Evolutionary conservation across 345 rosid genomes (phyloP).

Genomic region (Ceriops tagal): DNA sequence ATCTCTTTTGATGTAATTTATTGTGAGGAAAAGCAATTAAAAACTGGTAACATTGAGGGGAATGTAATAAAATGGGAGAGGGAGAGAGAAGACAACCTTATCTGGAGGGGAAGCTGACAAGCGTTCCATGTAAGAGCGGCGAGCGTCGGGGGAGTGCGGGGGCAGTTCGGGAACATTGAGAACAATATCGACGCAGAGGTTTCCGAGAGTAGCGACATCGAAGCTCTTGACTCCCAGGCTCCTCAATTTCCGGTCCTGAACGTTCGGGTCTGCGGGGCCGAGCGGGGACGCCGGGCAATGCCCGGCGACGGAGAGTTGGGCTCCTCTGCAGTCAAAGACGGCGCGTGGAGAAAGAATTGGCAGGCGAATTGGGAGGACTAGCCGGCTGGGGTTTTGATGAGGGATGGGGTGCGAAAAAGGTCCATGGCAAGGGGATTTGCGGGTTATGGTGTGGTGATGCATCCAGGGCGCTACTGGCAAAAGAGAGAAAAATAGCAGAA

Average conservation of each 20-base stretch:
- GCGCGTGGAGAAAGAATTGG: neutral
- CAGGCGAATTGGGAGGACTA: conserved; percentile 22
- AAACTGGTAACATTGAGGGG: too few species aligned
- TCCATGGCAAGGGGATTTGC: conserved; percentile 35
- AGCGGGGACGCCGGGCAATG: conserved; percentile 24
- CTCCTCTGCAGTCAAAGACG: conserved; percentile 27
- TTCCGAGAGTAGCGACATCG: conserved; percentile 84
- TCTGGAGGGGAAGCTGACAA: conserved; percentile 78
- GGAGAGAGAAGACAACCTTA: conserved; percentile 45
- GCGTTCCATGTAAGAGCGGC: conserved; percentile 65
- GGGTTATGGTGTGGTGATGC: conserved; percentile 48
- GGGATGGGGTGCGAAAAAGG: conserved; percentile 15
- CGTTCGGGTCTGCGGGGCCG: conserved; percentile 17
- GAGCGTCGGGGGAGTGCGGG: conserved; percentile 48
- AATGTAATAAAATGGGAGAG: too few species aligned
- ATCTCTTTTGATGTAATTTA: neutral
- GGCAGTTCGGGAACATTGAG: conserved; percentile 81
- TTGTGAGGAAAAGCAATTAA: too few species aligned
- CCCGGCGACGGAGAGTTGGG: conserved; percentile 31
- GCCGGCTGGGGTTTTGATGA: conserved; percentile 36
- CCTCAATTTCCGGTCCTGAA: conserved; percentile 17
- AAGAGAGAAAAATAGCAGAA: neutral
- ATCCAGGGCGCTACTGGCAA: conserved; percentile 19
- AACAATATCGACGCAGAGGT: conserved; percentile 92
- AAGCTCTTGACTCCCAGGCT: conserved; percentile 35